Evolutionary conservation across 140 eudicot species (phyloP).

Genomic region (Senecio squalidus): DNA sequence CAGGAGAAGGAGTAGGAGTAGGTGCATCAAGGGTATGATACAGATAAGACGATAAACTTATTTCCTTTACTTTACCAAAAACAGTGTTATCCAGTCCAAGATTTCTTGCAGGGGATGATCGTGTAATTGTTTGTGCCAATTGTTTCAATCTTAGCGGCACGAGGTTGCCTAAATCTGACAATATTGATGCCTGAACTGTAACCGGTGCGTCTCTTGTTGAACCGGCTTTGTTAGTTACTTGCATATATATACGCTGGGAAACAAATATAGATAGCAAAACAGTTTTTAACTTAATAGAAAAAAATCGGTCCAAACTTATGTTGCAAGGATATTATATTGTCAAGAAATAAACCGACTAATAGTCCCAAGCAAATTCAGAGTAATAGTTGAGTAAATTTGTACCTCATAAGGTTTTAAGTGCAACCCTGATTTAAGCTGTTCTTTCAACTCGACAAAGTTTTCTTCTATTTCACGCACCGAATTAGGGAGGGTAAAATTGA

Average conservation of each 20-base stretch:
- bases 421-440: constrained; percentile 60
- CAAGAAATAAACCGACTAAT: too few relatives aligned
- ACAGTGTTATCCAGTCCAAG: constrained; percentile 76
- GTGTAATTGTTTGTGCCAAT: constrained; percentile 63
- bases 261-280: not conserved
- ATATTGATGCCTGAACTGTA: constrained; percentile 65
- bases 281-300: not conserved
- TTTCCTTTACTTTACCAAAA: constrained; percentile 77
- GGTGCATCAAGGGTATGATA: constrained; percentile 46
- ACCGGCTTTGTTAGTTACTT: constrained; percentile 61
- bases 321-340: not conserved
- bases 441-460: constrained; percentile 49
- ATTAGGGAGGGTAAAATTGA: constrained; percentile 72
- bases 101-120: constrained; percentile 50
- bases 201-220: constrained; percentile 72
- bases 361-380: constrained; percentile 6
- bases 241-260: constrained; percentile 57
- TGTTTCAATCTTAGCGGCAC: constrained; percentile 70
- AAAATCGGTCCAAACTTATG: not conserved
- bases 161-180: constrained; percentile 48
- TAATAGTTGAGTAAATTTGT: not conserved
- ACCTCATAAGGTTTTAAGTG: constrained; percentile 70
- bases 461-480: constrained; percentile 52
- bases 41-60: constrained; percentile 67
- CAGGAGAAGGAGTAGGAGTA: constrained; percentile 64